Evolutionary conservation across 257 asterid genomes (phyloP).

Genomic region (Perilla frutescens): DNA sequence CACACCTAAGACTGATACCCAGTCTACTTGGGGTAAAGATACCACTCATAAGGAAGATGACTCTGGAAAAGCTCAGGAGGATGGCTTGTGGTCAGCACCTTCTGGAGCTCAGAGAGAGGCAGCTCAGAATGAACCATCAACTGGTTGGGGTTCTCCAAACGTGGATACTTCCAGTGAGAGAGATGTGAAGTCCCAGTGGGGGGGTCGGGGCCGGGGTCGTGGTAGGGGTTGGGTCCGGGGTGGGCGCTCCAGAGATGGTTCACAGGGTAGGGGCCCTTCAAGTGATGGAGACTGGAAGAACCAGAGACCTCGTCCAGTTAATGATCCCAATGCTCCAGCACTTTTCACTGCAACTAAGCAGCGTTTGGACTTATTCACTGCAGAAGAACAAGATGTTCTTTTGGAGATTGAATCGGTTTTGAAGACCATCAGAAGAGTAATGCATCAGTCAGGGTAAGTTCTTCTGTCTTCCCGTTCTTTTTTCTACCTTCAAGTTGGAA

Average conservation of each 20-base stretch:
- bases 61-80: slow-evolving; percentile 30
- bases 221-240: slow-evolving; percentile 57
- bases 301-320: slow-evolving; percentile 54
- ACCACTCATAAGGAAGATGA: slow-evolving; percentile 1
- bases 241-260: slow-evolving; percentile 49
- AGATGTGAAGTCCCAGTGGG: slow-evolving; percentile 46
- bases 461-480: background rate
- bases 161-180: slow-evolving; percentile 33
- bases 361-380: slow-evolving; percentile 73
- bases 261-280: slow-evolving; percentile 65
- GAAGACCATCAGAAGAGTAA: slow-evolving; percentile 73
- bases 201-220: slow-evolving; percentile 50
- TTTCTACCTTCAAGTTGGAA: slow-evolving; percentile 12
- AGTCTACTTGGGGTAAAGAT: slow-evolving; percentile 44
- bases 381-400: slow-evolving; percentile 86
- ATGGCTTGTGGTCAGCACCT: slow-evolving; percentile 32
- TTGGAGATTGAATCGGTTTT: slow-evolving; percentile 62
- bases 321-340: slow-evolving; percentile 52
- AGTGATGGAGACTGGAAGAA: slow-evolving; percentile 65
- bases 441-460: slow-evolving; percentile 76
- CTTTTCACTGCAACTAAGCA: slow-evolving; percentile 63
- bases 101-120: slow-evolving; percentile 33
- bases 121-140: slow-evolving; percentile 34
- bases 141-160: slow-evolving; percentile 45
- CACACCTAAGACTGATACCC: slow-evolving; percentile 30